A percentile compares a stretch with the other conserved stretches of the same genome.
Conservation (phyloP, 495 filamentous ascomycete genomes). For the Baudoinia panamericana region DNA sequence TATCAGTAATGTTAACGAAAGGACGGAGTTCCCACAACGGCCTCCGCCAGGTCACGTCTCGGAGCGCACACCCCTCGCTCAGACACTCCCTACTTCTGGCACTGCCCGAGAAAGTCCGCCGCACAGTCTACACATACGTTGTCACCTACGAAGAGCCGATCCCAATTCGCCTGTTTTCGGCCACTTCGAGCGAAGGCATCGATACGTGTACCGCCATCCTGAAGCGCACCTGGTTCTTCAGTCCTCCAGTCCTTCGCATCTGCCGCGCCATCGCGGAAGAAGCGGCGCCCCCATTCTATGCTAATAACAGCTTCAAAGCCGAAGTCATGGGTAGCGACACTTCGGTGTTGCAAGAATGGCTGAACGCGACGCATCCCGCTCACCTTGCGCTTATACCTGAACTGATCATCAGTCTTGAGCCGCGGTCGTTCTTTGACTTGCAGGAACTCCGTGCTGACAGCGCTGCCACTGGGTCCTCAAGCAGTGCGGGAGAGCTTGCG, state of each 20-base stretch:
- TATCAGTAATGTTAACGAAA: not conserved
- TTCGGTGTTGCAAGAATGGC: not conserved
- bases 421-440: not conserved
- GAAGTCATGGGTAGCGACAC: constrained; percentile 1
- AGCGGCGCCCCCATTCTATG: constrained; percentile 10
- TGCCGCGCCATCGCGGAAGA: not conserved
- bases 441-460: not conserved
- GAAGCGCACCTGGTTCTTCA: constrained; percentile 3
- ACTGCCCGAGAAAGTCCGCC: constrained; percentile 2
- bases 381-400: not conserved
- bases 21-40: not conserved
- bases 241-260: constrained; percentile 1
- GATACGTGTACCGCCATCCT: not conserved
- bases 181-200: not conserved
- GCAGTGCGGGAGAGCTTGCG: not conserved
- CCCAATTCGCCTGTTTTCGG: not conserved
- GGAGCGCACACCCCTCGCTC: no score
- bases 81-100: constrained; percentile 1
- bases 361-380: not conserved
- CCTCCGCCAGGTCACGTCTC: not conserved
- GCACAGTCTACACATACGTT: constrained; percentile 1
- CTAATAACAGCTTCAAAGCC: constrained; percentile 1
- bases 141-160: constrained; percentile 4
- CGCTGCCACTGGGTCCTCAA: not conserved
- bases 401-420: not conserved